These are phyloP conservation scores for Pseudozyma tsukubaensis DNA, from an alignment of 1,284 basidiomycete species.

Conservation along the genomic window DNA sequence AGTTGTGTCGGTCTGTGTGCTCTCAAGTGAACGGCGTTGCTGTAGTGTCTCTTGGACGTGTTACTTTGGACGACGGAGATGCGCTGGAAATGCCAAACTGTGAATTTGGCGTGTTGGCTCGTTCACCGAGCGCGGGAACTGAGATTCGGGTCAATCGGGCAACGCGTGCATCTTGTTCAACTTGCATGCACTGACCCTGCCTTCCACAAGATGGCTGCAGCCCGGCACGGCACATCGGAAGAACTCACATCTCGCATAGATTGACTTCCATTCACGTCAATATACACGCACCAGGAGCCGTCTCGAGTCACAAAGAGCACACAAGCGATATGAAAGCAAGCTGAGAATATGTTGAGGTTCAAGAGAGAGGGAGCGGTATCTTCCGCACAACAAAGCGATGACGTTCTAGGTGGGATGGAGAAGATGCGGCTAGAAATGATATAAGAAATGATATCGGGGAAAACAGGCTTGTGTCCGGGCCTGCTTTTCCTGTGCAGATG, in stretches of 20 bases:
- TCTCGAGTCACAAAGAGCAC: neutral
- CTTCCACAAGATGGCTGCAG: neutral
- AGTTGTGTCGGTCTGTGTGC: neutral
- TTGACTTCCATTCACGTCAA: too few relatives aligned
- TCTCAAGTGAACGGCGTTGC: neutral
- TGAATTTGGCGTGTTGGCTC: slow-evolving; percentile 6
- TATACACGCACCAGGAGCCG: neutral
- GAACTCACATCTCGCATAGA: too few relatives aligned
- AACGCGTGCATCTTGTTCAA: neutral
- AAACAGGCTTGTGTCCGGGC: slow-evolving; percentile 1
- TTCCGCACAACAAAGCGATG: slow-evolving; percentile 32
- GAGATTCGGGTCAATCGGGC: neutral
- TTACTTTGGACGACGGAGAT: slow-evolving; percentile 19
- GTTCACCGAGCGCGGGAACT: slow-evolving; percentile 3
- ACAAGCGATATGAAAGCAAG: slow-evolving; percentile 1
- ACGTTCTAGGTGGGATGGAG: slow-evolving; percentile 24
- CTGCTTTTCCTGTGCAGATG: neutral
- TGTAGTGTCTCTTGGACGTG: slow-evolving; percentile 1
- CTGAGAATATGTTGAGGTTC: slow-evolving; percentile 28
- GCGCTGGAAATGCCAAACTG: neutral
- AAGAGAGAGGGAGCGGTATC: slow-evolving; percentile 24
- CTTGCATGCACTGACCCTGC: neutral
- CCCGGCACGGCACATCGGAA: neutral
- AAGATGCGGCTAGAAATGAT: slow-evolving; percentile 9
- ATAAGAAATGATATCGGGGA: slow-evolving; percentile 1